phyloP scores from a whole-genome alignment of 345 rosid species.

The Hypericum androsaemum region DNA sequence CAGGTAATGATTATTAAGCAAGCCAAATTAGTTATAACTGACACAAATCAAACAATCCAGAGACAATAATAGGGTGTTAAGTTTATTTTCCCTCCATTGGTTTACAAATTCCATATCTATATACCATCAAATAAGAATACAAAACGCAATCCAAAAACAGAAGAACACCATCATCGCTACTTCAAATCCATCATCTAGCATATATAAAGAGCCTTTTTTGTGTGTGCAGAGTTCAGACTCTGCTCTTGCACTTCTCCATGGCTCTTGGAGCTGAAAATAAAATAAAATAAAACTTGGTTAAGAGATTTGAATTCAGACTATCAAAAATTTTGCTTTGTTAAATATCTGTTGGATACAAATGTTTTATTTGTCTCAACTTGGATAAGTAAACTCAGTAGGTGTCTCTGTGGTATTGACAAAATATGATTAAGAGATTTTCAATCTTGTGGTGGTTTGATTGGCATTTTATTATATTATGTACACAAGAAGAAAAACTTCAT shows the following conservation, averaged over 20 bases:
- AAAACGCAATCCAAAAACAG: no score
- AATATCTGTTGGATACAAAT: no score
- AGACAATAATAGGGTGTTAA: slow-evolving; percentile 7
- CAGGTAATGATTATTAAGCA: slow-evolving; percentile 6
- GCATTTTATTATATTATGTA: no score
- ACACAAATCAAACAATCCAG: slow-evolving; percentile 13
- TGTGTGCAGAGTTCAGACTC: slow-evolving; percentile 26
- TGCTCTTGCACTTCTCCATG: slow-evolving; percentile 71
- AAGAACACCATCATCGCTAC: not conserved
- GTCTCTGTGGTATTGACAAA: no score
- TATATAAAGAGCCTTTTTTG: slow-evolving; percentile 33
- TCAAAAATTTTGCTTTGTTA: no score
- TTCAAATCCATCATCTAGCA: slow-evolving; percentile 11
- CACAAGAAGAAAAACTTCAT: no score
- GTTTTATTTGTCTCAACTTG: no score
- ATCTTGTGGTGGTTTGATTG: no score
- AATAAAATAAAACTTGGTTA: not conserved
- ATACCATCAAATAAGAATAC: no score
- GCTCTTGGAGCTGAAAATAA: slow-evolving; percentile 65
- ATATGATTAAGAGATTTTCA: no score
- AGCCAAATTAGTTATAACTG: slow-evolving; percentile 6
- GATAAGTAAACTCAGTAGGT: no score
- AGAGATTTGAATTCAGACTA: not conserved
- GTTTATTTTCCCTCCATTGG: slow-evolving; percentile 10
- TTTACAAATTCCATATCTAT: not conserved